phyloP scores from a whole-genome alignment of 495 filamentous ascomycete species.

The Parathielavia hyrcaniae region DNA sequence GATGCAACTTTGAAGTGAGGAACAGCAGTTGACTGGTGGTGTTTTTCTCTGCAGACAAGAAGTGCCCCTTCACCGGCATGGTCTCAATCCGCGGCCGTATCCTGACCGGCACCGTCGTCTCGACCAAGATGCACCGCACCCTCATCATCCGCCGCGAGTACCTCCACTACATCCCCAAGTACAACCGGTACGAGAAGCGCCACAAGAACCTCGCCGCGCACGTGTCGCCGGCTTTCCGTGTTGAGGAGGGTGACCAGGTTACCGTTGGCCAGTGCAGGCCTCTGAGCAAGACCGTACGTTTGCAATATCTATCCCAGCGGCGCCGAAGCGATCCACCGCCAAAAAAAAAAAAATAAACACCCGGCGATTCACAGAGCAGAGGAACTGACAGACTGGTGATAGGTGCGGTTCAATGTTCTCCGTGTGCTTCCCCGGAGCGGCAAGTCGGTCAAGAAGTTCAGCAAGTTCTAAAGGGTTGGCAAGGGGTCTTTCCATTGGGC shows the following conservation, averaged over 20 bases:
- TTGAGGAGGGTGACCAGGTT: constrained; percentile 97
- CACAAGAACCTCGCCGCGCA: constrained; percentile 99
- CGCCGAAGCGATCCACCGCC: background rate
- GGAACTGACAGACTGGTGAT: constrained; percentile 14
- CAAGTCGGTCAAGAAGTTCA: constrained; percentile 95
- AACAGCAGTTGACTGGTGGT: constrained; percentile 20
- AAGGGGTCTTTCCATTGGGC: constrained; percentile 41
- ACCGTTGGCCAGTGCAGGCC: constrained; percentile 99
- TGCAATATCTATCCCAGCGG: background rate
- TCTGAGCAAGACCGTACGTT: constrained; percentile 94
- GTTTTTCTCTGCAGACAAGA: constrained; percentile 75
- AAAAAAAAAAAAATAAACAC: no score
- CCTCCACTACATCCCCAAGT: constrained; percentile 98
- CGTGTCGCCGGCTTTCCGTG: constrained; percentile 99
- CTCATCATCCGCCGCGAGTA: constrained; percentile 99
- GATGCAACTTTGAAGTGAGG: background rate
- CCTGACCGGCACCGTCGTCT: constrained; percentile 96
- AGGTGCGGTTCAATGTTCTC: constrained; percentile 99
- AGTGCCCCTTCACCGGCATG: constrained; percentile 98
- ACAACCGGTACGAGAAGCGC: constrained; percentile 98
- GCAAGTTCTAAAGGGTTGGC: constrained; percentile 74
- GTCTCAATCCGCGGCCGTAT: constrained; percentile 99
- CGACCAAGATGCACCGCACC: constrained; percentile 99
- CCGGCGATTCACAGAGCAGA: background rate
- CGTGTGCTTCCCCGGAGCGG: constrained; percentile 93